Evolutionary conservation across 345 rosid genomes (phyloP).

Genomic region (Aethionema arabicum): DNA sequence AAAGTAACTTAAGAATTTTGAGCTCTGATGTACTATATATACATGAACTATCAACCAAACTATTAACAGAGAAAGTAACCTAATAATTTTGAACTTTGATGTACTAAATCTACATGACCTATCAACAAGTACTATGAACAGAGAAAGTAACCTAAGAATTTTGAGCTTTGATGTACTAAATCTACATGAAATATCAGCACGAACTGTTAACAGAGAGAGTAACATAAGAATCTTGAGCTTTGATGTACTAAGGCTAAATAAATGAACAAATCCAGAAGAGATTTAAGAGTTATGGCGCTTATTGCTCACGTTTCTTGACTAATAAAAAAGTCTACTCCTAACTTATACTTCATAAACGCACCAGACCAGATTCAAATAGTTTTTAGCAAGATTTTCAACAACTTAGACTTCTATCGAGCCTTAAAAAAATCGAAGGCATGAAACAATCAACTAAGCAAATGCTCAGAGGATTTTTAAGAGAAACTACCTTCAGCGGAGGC

Average conservation of each 20-base stretch:
- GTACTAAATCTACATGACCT: too few relatives aligned
- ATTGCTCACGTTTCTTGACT: not conserved
- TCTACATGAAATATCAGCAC: not conserved
- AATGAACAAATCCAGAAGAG: not conserved
- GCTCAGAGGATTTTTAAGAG: not conserved
- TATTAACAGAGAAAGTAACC: not conserved
- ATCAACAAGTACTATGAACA: not conserved
- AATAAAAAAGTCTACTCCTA: not conserved
- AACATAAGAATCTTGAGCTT: not conserved
- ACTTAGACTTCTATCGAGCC: not conserved
- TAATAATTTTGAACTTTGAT: too few relatives aligned
- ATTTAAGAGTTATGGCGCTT: not conserved
- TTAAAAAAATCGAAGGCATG: not conserved
- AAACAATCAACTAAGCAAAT: not conserved
- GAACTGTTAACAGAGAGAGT: not conserved
- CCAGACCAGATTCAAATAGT: too few relatives aligned
- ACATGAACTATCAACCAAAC: not conserved
- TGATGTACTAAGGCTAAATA: not conserved
- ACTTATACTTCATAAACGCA: not conserved
- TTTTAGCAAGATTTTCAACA: not conserved
- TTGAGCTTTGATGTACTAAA: too few relatives aligned
- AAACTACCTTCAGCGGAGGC: constrained; percentile 50
- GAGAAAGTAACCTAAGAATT: not conserved
- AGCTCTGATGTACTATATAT: too few relatives aligned
- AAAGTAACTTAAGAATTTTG: too few relatives aligned